Percentiles rank a stretch among this genome's conserved stretches.
Conservation (phyloP, 73 alveolate genomes). For the Uronychia binucleata region DNA sequence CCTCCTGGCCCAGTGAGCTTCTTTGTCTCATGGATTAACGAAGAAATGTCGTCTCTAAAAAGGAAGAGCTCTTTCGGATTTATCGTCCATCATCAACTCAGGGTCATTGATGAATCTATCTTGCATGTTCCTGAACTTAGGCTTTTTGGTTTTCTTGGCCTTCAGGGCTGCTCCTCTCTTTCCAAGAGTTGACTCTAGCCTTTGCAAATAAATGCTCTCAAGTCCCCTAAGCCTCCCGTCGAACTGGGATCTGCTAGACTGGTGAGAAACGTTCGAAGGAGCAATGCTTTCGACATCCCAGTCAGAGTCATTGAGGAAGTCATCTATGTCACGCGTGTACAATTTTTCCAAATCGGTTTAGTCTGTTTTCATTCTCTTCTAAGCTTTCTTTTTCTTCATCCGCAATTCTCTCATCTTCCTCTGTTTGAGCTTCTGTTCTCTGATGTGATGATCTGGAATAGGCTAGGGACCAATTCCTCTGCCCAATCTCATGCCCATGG, state of each 20-base stretch:
- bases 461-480: background rate
- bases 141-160: conserved; percentile 20
- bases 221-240: conserved; percentile 62
- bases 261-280: background rate
- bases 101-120: conserved; percentile 51
- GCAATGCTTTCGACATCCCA: conserved; percentile 62
- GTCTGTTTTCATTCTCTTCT: conserved; percentile 7
- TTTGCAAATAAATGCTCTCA: conserved; percentile 56
- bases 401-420: conserved; percentile 39
- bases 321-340: conserved; percentile 61
- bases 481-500: background rate
- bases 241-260: background rate
- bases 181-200: conserved; percentile 48
- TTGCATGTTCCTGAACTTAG: conserved; percentile 52
- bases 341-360: conserved; percentile 53
- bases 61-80: background rate
- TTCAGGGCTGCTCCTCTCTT: conserved; percentile 5
- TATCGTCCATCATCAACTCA: background rate
- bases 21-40: background rate
- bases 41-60: background rate
- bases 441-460: conserved; percentile 48
- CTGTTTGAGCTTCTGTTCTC: conserved; percentile 37
- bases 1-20: background rate
- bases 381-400: background rate
- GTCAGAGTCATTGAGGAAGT: conserved; percentile 65